Evolutionary conservation across 1,284 basidiomycete genomes (phyloP).

Genomic region (Cystobasidium sp.): DNA sequence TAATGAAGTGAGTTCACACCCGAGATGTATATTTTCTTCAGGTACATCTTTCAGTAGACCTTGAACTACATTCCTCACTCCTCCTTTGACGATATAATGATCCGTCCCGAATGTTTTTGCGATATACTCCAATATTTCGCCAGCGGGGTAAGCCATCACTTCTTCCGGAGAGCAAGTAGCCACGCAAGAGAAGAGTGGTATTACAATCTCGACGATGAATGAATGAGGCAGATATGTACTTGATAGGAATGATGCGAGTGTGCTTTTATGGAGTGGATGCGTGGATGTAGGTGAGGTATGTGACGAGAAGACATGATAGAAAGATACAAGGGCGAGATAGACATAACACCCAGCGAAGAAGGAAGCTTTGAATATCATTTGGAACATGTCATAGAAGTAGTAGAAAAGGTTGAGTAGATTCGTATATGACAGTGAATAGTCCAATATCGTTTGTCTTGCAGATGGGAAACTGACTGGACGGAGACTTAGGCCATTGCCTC

Average conservation of each 20-base stretch:
- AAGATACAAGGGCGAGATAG: constrained; percentile 63
- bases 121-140: constrained; percentile 55
- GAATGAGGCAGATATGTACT: constrained; percentile 7
- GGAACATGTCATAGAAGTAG: constrained; percentile 55
- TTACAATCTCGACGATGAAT: constrained; percentile 35
- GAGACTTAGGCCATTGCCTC: constrained; percentile 65
- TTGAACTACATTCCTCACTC: constrained; percentile 52
- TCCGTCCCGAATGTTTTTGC: constrained; percentile 52
- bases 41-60: constrained; percentile 45
- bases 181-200: constrained; percentile 44
- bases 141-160: constrained; percentile 47
- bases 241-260: constrained; percentile 21
- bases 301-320: constrained; percentile 60
- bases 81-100: constrained; percentile 54
- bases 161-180: constrained; percentile 38
- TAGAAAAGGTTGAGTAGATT: constrained; percentile 45
- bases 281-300: constrained; percentile 4
- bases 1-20: constrained; percentile 37
- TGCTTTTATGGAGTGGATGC: constrained; percentile 14
- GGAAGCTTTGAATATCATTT: constrained; percentile 58
- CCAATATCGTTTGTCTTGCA: background rate
- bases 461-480: constrained; percentile 54
- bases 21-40: constrained; percentile 36
- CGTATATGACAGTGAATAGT: background rate
- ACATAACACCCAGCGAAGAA: constrained; percentile 64